Base-by-base conservation (phyloP, 192 early-diverging fungal species). In the Glomus cerebriforme region DNA sequence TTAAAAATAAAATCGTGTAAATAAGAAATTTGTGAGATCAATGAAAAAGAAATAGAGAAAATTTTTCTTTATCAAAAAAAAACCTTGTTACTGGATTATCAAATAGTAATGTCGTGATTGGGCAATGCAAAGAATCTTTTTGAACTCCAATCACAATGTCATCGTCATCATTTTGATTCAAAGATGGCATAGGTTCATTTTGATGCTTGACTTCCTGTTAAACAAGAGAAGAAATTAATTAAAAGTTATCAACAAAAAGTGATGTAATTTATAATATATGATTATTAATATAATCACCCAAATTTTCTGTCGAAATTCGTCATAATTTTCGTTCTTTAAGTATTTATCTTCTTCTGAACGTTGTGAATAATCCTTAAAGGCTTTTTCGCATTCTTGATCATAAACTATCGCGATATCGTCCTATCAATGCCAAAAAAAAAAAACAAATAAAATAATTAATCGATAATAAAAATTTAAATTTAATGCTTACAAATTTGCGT, bases 51-150 rank as follows among this genome's bases (percentile, higher is more conserved):
- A 59, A 59, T 54, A 31, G 19, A 8, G 31, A 31, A 34, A 54
- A 34, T 12, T 15, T 2, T 31, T 65, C 7, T 65, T 17, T n/a
- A n/a, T n/a, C n/a, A n/a, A n/a, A 67, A 37, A 4, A 32, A 15
- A 79, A 79, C 82, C 80, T 79, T 37, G 76, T 83, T 10, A 83
- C 80, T 54, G 82, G 82, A 32, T 81, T 31, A 17, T 83, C 79
- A 10, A 81, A 76, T 35, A 70, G 62, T 27, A 80, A 65, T 1
- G 82, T 83, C 17, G 82, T 83, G 27, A 83, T 24, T 19, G 82
- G 82, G 27, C 82, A 83, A 72, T 9, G 17, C 9, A 83, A 37
- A 31, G 80, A 83, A 13, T 68, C 47, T 59, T 79, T 83, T 4
- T 79, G 59, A 19, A 22, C 24, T 17, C 77, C 64, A 19, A 83